Evolutionary conservation across 2,329 filamentous ascomycete genomes (phyloP), one percentile per base, ranked within the genome.

Genomic region (Epichloe festucae): DNA sequence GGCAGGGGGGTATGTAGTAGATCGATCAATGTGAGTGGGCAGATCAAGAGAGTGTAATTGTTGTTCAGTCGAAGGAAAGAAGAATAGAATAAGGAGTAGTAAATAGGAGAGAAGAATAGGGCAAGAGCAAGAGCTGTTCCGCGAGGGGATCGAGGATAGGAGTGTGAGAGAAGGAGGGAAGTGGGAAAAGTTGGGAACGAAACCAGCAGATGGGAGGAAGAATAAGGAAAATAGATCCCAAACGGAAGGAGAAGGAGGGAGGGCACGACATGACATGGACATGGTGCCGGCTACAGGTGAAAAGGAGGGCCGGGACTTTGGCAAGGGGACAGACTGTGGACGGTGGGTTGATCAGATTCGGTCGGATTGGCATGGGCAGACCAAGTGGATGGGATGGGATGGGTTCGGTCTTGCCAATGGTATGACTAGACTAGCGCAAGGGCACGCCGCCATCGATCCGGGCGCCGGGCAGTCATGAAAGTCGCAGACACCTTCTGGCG

Each of bases 351-450:
- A 48, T 52, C 50, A 54, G 43, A 50, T 50, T 52, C 53, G 43
- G 51, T 52, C 53, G 43, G 51, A 53, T 47, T 47, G 40, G 34
- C 50, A 40, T 48, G 46, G 31, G 23, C 40, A 23, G 34, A n/a
- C 17, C 45, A 41, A n/a, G 17, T 47, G 48, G 41, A 45, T 45
- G 48, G 48, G 31, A 31, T 31, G 31, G 48, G 47, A 53, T 52
- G 50, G 50, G 50, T 43, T 53, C 47, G 47, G 51, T 47, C 51
- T 31, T 11, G 31, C 31, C 31, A 31, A 31, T 50, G 47, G 51
- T 49, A 53, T 53, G 51, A 53, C 48, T 49, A 49, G 48, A 46
- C 51, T 53, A 53, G 51, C 51, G 51, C 48, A 53, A 53, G 51
- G 51, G 48, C 51, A 47, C 47, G 51, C 51, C 51, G 51, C 51